phyloP scores from a whole-genome alignment of 2,329 filamentous ascomycete species.

The Fusarium clavum region DNA sequence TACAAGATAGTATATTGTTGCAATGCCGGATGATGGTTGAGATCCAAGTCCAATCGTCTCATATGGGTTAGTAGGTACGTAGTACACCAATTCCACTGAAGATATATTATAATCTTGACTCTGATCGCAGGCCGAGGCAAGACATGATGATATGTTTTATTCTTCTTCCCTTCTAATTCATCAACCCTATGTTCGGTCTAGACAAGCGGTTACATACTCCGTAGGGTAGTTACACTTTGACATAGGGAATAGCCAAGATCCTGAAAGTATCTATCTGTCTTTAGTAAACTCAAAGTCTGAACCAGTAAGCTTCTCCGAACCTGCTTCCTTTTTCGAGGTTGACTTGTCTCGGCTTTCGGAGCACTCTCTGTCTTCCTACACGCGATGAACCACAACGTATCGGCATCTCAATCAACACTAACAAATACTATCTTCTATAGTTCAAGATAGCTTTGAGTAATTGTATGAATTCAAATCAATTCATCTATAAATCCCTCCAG shows the following conservation, averaged over 20 bases:
- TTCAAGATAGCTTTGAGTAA: neutral
- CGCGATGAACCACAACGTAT: neutral
- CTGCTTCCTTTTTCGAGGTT: neutral
- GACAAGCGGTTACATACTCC: neutral
- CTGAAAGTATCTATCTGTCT: neutral
- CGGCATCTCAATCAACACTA: neutral
- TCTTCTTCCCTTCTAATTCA: neutral
- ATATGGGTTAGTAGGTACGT: neutral
- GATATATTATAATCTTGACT: conserved; percentile 10
- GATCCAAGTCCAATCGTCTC: neutral
- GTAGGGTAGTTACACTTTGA: neutral
- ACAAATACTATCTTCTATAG: neutral
- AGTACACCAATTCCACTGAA: neutral
- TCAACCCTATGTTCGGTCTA: neutral
- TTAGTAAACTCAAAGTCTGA: neutral
- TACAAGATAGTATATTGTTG: neutral
- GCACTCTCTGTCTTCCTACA: neutral
- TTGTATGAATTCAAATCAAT: neutral
- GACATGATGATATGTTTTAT: neutral
- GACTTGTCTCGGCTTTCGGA: neutral
- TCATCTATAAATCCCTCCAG: neutral
- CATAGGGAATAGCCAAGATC: neutral
- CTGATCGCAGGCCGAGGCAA: neutral
- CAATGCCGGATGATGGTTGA: neutral
- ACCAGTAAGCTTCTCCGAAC: neutral